These are phyloP conservation scores for Massariosphaeria phaeospora DNA, from an alignment of 495 filamentous ascomycete genomes.

Conservation along the genomic window DNA sequence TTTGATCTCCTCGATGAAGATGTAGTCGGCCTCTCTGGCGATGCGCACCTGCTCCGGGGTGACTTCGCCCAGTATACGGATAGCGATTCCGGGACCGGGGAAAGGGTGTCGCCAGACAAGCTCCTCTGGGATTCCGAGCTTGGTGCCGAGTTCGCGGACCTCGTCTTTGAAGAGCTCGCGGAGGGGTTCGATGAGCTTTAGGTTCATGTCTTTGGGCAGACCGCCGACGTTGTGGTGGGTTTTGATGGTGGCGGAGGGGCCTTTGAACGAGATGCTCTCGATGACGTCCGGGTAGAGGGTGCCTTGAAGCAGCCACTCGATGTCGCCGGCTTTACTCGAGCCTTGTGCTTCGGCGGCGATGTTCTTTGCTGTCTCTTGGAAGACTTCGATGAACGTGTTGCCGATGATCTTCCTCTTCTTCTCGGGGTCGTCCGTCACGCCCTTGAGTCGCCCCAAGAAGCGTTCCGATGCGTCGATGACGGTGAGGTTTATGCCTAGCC, in stretches of 20 bases:
- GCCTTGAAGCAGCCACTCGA: constrained; percentile 82
- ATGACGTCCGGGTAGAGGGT: constrained; percentile 81
- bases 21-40: constrained; percentile 75
- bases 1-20: constrained; percentile 82
- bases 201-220: constrained; percentile 51
- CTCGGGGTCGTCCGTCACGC: constrained; percentile 72
- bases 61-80: constrained; percentile 85
- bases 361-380: constrained; percentile 71
- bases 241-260: constrained; percentile 77
- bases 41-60: constrained; percentile 74
- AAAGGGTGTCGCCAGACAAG: constrained; percentile 84
- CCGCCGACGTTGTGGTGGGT: constrained; percentile 85
- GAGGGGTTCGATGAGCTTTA: constrained; percentile 75
- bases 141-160: constrained; percentile 68
- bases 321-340: constrained; percentile 58
- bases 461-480: constrained; percentile 73
- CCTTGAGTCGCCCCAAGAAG: constrained; percentile 71
- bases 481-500: constrained; percentile 84
- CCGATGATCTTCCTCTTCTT: constrained; percentile 94
- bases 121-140: constrained; percentile 69
- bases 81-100: constrained; percentile 79
- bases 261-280: constrained; percentile 76
- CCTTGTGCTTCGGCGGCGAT: constrained; percentile 64
- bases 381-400: constrained; percentile 78
- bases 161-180: constrained; percentile 81